Evolutionary conservation across 1,284 basidiomycete genomes (phyloP).

Genomic region (Ganoderma boninense): DNA sequence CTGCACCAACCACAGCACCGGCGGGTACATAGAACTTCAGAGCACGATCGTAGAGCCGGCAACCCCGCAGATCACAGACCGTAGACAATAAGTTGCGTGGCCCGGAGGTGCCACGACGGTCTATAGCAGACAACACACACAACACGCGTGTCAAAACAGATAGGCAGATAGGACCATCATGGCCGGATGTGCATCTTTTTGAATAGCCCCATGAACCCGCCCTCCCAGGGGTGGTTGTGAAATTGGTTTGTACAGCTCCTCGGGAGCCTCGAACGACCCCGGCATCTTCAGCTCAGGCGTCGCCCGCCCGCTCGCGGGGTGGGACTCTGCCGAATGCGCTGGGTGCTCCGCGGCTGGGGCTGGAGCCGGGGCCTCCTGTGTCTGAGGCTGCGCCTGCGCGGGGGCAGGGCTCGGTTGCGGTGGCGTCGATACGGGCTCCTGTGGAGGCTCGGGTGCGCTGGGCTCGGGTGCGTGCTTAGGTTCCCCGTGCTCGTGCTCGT

Average conservation of each 20-base stretch:
- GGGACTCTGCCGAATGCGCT: too few relatives aligned
- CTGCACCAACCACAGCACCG: not conserved
- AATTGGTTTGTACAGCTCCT: slow-evolving; percentile 26
- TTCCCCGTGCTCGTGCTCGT: slow-evolving; percentile 22
- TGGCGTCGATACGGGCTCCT: slow-evolving; percentile 33
- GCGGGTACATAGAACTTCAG: not conserved
- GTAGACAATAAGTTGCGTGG: not conserved
- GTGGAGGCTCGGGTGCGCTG: slow-evolving; percentile 31
- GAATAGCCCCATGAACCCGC: slow-evolving; percentile 32
- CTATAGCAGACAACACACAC: not conserved
- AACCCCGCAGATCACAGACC: not conserved
- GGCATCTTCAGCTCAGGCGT: slow-evolving; percentile 54
- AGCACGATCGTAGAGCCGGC: not conserved
- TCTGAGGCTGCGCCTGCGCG: not conserved
- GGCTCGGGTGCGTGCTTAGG: not conserved
- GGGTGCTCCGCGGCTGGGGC: too few relatives aligned
- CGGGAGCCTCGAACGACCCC: slow-evolving; percentile 53
- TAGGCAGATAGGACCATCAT: slow-evolving; percentile 10
- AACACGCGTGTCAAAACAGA: not conserved
- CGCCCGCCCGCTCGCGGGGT: slow-evolving; percentile 31
- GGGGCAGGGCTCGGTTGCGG: slow-evolving; percentile 19
- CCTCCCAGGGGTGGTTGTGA: slow-evolving; percentile 31
- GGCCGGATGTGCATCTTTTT: slow-evolving; percentile 35
- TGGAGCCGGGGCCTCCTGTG: slow-evolving; percentile 12
- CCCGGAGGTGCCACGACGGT: not conserved